A percentile compares a stretch with the other conserved stretches of the same genome.
phyloP scores from a whole-genome alignment of 2,329 filamentous ascomycete species.

The Shiraia sp. region DNA sequence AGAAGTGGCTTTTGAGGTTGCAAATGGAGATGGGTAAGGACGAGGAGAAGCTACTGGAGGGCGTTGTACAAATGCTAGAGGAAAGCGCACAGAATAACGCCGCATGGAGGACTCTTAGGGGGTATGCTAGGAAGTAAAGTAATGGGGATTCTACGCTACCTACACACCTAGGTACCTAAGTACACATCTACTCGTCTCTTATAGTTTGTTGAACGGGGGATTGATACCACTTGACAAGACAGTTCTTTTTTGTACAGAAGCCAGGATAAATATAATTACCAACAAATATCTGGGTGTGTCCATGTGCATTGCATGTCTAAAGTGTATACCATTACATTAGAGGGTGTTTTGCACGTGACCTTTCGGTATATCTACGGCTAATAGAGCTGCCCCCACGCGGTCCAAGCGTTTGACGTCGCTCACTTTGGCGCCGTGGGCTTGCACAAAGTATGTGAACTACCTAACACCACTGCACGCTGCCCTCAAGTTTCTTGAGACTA shows the following conservation, averaged over 20 bases:
- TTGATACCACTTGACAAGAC: slow-evolving; percentile 36
- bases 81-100: slow-evolving; percentile 62
- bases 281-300: too few species aligned
- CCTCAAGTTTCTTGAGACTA: background rate
- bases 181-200: too few species aligned
- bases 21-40: slow-evolving; percentile 82
- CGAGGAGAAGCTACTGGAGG: slow-evolving; percentile 56
- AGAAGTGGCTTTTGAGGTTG: slow-evolving; percentile 90
- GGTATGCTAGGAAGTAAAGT: slow-evolving; percentile 50
- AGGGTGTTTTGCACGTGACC: too few species aligned
- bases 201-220: slow-evolving; percentile 10
- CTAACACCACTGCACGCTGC: background rate
- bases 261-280: too few species aligned
- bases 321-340: too few species aligned
- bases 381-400: slow-evolving; percentile 25
- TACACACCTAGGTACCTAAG: too few species aligned
- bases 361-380: slow-evolving; percentile 24
- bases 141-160: too few species aligned
- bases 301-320: too few species aligned
- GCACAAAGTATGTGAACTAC: too few species aligned
- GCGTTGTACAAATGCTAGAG: slow-evolving; percentile 61
- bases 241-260: slow-evolving; percentile 31
- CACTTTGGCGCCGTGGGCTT: too few species aligned
- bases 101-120: slow-evolving; percentile 64
- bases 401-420: slow-evolving; percentile 15